Conservation (phyloP, 148 eudicot genomes). For the Polygonum maritimum region DNA sequence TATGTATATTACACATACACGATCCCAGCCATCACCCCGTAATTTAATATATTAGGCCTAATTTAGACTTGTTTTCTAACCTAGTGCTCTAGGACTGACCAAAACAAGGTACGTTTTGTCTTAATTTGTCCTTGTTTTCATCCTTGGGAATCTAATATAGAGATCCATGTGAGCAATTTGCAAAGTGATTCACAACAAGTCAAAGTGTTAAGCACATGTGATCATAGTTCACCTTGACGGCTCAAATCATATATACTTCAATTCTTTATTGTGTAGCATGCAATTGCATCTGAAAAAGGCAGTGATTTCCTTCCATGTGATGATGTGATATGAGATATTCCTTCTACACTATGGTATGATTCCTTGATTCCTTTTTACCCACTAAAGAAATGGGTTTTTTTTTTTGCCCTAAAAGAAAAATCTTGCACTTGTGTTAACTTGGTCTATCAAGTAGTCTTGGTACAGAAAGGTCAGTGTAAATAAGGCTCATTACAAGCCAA, state of each 20-base stretch:
- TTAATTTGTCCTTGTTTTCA: background rate
- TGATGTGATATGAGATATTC: background rate
- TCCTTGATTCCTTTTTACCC: background rate
- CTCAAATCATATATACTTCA: background rate
- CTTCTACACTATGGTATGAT: background rate
- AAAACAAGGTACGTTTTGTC: background rate
- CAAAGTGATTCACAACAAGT: background rate
- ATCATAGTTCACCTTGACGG: background rate
- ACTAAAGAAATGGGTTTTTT: background rate
- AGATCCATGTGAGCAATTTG: background rate
- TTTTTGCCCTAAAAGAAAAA: no score
- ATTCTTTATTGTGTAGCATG: background rate
- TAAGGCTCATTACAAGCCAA: background rate
- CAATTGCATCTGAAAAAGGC: background rate
- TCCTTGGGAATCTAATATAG: background rate
- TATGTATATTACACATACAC: no score
- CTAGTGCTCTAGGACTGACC: background rate
- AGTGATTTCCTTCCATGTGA: background rate
- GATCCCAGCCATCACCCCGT: no score
- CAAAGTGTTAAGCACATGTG: background rate
- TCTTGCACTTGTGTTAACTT: background rate
- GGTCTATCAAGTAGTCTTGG: background rate
- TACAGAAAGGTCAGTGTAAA: background rate
- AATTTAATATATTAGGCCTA: no score
- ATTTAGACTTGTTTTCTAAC: background rate